phyloP scores from a whole-genome alignment of 108 stramenopile species.

The Seminavis robusta region DNA sequence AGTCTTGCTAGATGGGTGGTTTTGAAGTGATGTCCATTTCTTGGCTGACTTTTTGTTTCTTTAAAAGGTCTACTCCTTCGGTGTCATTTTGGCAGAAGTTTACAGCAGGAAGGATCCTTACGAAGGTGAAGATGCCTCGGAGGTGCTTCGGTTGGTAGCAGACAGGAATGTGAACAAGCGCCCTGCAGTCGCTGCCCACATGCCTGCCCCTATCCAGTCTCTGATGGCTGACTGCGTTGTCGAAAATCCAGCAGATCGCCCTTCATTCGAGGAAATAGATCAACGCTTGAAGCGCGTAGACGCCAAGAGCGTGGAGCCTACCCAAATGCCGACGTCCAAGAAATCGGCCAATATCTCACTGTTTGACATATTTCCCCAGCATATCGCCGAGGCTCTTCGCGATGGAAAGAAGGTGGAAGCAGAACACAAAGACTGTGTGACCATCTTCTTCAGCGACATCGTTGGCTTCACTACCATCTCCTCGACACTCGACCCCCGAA shows the following conservation, averaged over 20 bases:
- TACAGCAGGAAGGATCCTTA: constrained; percentile 52
- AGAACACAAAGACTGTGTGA: constrained; percentile 52
- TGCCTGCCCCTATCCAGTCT: constrained; percentile 9
- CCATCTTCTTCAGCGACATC: constrained; percentile 80
- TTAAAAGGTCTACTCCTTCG: constrained; percentile 70
- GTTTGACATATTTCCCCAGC: constrained; percentile 41
- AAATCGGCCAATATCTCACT: constrained; percentile 1
- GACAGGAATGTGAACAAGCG: constrained; percentile 44
- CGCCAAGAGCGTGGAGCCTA: constrained; percentile 15
- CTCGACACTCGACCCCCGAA: constrained; percentile 38
- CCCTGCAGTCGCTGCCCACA: constrained; percentile 30
- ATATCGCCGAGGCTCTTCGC: constrained; percentile 45
- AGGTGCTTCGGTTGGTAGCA: constrained; percentile 27
- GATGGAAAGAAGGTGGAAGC: constrained; percentile 36
- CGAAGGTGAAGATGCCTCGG: constrained; percentile 35
- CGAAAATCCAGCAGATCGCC: constrained; percentile 12
- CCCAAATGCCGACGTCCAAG: too few relatives aligned
- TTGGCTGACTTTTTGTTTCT: too few relatives aligned
- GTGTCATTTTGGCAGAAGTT: constrained; percentile 42
- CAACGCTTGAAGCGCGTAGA: constrained; percentile 26
- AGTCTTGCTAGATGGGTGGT: too few relatives aligned
- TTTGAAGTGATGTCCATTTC: too few relatives aligned
- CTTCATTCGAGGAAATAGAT: constrained; percentile 45
- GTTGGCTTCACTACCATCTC: constrained; percentile 67
- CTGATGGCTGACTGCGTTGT: constrained; percentile 10